These are phyloP conservation scores for Ajuga reptans DNA, from an alignment of 305 asterid genomes.

Conservation along the genomic window DNA sequence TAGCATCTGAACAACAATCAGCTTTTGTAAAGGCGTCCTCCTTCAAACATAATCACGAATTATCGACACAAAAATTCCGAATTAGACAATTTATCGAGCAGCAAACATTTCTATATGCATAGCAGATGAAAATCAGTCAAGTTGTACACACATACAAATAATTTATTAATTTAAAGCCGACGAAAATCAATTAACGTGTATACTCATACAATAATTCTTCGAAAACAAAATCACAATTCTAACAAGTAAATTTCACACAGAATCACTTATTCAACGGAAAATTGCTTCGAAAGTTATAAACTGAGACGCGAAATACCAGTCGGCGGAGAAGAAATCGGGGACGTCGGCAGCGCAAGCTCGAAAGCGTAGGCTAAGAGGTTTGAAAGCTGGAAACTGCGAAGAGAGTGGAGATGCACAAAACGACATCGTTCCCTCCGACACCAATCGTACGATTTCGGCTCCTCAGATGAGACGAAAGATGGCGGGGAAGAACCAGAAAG, in stretches of 20 bases:
- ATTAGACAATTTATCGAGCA: not conserved
- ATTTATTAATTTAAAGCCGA: not conserved
- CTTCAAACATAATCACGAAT: not conserved
- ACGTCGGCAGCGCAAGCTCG: conserved; percentile 68
- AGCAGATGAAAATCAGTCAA: conserved; percentile 9
- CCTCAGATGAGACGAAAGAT: conserved; percentile 22
- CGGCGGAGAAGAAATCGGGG: conserved; percentile 76
- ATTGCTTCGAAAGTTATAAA: not conserved
- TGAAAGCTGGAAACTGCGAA: conserved; percentile 26
- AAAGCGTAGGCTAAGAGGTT: conserved; percentile 29
- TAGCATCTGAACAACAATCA: conserved; percentile 1
- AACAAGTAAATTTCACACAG: not conserved
- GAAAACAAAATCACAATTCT: not conserved
- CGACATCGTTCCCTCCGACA: conserved; percentile 40
- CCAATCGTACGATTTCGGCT: not conserved
- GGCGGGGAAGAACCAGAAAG: conserved; percentile 31
- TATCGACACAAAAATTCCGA: not conserved
- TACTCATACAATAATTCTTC: not conserved
- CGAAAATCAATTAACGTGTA: conserved; percentile 8
- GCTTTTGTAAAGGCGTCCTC: not conserved
- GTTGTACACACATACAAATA: not conserved
- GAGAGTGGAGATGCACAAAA: conserved; percentile 38
- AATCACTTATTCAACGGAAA: not conserved
- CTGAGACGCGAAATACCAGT: conserved; percentile 43
- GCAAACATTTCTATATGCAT: not conserved